Conservation (phyloP, 768 basidiomycete genomes). For the Kwoniella dendrophila region DNA sequence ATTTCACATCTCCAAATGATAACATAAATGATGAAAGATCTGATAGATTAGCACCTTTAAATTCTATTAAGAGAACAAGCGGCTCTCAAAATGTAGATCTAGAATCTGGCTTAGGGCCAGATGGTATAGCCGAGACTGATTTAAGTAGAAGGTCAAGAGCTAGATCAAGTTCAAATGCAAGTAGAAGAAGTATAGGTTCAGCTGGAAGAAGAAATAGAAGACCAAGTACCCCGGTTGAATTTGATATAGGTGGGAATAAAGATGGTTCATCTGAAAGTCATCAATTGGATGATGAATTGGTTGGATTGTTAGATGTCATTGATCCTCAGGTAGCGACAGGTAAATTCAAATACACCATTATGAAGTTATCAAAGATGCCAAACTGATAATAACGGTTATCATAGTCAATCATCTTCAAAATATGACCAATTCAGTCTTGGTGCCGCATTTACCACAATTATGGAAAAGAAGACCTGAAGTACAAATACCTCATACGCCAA, state of each 20-base stretch:
- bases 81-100: slow-evolving; percentile 4
- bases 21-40: slow-evolving; percentile 1
- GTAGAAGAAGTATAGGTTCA: neutral
- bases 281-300: slow-evolving; percentile 72
- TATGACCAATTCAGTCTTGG: slow-evolving; percentile 74
- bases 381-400: neutral
- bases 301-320: slow-evolving; percentile 77
- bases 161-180: slow-evolving; percentile 8
- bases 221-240: slow-evolving; percentile 17
- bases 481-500: slow-evolving; percentile 58
- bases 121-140: neutral
- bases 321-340: slow-evolving; percentile 72
- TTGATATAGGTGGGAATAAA: slow-evolving; percentile 8
- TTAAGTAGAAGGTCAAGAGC: neutral
- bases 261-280: slow-evolving; percentile 19
- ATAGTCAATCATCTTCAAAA: slow-evolving; percentile 72
- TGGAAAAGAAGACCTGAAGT: slow-evolving; percentile 73
- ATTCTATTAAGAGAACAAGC: neutral
- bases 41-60: slow-evolving; percentile 7
- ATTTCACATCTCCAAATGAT: neutral
- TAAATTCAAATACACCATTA: slow-evolving; percentile 9
- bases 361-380: neutral
- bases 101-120: slow-evolving; percentile 11
- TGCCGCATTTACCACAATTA: slow-evolving; percentile 68
- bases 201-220: neutral